phyloP scores from a whole-genome alignment of 192 early-diverging fungal genomes.

The Globomyces pollinis-pini region DNA sequence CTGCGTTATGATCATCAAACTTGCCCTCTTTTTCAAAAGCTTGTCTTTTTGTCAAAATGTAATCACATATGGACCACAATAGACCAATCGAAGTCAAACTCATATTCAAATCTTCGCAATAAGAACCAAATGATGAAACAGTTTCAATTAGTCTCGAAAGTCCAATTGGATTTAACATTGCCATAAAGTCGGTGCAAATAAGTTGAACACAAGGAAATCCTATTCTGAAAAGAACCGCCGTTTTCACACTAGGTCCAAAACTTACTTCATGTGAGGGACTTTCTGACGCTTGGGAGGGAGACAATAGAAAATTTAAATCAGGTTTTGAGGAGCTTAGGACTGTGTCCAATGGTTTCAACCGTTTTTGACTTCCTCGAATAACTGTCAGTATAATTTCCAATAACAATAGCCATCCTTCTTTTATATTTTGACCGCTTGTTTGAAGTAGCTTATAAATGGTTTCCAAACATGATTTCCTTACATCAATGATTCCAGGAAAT shows the following conservation, averaged over 20 bases:
- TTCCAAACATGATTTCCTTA: conserved; percentile 76
- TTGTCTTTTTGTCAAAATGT: conserved; percentile 66
- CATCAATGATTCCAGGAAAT: conserved; percentile 51
- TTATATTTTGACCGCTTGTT: conserved; percentile 82
- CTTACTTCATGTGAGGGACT: too few relatives aligned
- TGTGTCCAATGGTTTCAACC: not conserved
- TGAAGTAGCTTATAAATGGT: conserved; percentile 86
- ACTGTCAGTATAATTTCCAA: conserved; percentile 78
- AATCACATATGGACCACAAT: conserved; percentile 89
- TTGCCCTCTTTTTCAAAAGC: conserved; percentile 31
- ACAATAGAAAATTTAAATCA: not conserved
- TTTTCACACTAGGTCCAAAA: conserved; percentile 9
- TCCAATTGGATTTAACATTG: conserved; percentile 63
- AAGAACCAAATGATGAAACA: conserved; percentile 69
- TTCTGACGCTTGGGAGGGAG: too few relatives aligned
- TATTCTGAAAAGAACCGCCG: conserved; percentile 53
- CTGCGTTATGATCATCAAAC: conserved; percentile 3
- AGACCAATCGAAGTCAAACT: conserved; percentile 85
- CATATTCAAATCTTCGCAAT: conserved; percentile 89
- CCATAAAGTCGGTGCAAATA: conserved; percentile 90
- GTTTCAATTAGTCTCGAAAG: conserved; percentile 76
- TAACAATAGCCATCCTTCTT: conserved; percentile 74
- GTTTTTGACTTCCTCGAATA: conserved; percentile 12
- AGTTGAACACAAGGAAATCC: conserved; percentile 91
- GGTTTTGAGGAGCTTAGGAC: conserved; percentile 8